Percentiles rank a stretch among this genome's conserved stretches.
These are phyloP conservation scores for Begonia masoniana DNA, from an alignment of 306 rosid genomes.

Conservation along the genomic window DNA sequence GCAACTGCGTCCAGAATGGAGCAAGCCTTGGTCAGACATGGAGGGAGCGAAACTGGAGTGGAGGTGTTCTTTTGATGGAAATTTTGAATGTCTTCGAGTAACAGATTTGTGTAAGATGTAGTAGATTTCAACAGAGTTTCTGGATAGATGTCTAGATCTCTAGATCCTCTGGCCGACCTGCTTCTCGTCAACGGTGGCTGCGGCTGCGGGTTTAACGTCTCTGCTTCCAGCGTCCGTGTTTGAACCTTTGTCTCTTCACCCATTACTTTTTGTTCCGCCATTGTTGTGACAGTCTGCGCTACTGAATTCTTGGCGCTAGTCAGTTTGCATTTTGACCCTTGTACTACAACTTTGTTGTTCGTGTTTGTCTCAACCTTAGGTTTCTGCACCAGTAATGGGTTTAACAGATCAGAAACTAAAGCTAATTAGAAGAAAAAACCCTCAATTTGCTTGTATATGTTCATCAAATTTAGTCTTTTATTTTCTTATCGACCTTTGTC, in stretches of 20 bases:
- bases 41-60: slow-evolving; percentile 51
- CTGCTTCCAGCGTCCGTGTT: slow-evolving; percentile 22
- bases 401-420: not conserved
- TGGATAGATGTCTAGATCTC: slow-evolving; percentile 59
- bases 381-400: slow-evolving; percentile 29
- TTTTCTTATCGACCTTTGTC: too few relatives aligned
- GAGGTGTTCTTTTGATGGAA: slow-evolving; percentile 71
- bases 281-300: slow-evolving; percentile 23
- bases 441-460: too few relatives aligned
- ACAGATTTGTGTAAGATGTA: slow-evolving; percentile 57
- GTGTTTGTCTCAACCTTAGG: slow-evolving; percentile 30
- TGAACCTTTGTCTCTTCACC: slow-evolving; percentile 23
- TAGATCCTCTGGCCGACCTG: slow-evolving; percentile 61
- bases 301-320: slow-evolving; percentile 17
- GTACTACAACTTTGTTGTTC: slow-evolving; percentile 16
- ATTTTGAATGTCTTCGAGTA: slow-evolving; percentile 81
- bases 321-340: slow-evolving; percentile 19
- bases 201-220: slow-evolving; percentile 21
- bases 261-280: slow-evolving; percentile 15
- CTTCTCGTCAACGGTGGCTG: slow-evolving; percentile 44
- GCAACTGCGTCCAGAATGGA: slow-evolving; percentile 91
- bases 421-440: not conserved
- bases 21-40: slow-evolving; percentile 82
- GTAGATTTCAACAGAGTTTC: slow-evolving; percentile 33
- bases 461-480: too few relatives aligned